Evolutionary conservation across 1,284 basidiomycete species (phyloP).

Genomic region (Ustilago nuda): DNA sequence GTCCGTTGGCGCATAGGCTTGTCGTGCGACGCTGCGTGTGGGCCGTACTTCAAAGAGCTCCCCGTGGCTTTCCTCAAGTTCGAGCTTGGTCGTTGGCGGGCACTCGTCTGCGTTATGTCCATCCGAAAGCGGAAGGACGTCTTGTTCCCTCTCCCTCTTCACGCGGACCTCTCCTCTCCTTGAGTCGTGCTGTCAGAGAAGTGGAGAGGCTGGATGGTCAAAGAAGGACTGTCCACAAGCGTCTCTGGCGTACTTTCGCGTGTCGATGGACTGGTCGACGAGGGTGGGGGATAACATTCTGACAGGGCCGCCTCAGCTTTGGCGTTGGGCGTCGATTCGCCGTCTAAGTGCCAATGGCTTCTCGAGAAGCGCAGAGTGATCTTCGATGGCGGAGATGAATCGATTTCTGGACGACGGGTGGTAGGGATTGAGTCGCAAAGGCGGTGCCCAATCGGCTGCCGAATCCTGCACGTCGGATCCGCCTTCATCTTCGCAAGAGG

Average conservation of each 20-base stretch:
- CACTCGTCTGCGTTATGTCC: background rate
- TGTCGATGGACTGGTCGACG: background rate
- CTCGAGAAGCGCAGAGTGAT: background rate
- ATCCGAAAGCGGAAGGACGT: background rate
- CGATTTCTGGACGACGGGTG: conserved; percentile 18
- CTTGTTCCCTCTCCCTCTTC: conserved; percentile 21
- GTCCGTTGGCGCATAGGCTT: background rate
- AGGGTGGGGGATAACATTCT: background rate
- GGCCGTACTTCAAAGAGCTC: background rate
- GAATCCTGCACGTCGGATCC: conserved; percentile 6
- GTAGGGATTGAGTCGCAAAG: conserved; percentile 13
- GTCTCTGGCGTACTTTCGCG: background rate
- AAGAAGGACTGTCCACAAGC: background rate
- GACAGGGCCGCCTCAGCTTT: background rate
- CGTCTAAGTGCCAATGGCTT: conserved; percentile 4
- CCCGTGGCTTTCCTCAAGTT: background rate
- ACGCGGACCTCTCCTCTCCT: background rate
- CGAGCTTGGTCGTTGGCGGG: background rate
- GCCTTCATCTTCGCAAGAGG: background rate
- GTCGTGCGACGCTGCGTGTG: background rate
- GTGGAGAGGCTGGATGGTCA: background rate
- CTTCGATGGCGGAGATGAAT: background rate
- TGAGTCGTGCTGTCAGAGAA: background rate
- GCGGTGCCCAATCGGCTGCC: conserved; percentile 5
- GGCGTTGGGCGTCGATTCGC: background rate